Evolutionary conservation across 2,329 filamentous ascomycete species (phyloP).

Genomic region (Fusarium agapanthi): DNA sequence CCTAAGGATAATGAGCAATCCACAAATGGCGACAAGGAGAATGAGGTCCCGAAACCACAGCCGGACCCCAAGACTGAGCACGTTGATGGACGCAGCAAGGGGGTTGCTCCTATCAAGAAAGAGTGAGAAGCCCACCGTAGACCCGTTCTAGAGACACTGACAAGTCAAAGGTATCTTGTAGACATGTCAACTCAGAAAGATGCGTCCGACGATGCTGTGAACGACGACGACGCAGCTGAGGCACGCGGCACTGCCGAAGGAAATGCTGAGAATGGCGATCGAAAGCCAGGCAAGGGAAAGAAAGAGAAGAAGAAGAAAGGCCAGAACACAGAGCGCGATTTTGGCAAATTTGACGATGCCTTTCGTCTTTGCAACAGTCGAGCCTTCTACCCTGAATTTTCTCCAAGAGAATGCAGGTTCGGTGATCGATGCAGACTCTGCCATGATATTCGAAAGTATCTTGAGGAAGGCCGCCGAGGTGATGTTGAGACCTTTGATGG

Average conservation of each 20-base stretch:
- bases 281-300: slow-evolving; percentile 54
- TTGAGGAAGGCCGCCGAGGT: slow-evolving; percentile 80
- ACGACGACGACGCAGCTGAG: slow-evolving; percentile 61
- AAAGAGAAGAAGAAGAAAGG: slow-evolving; percentile 60
- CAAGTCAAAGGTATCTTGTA: slow-evolving; percentile 53
- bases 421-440: slow-evolving; percentile 83
- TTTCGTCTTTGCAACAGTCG: slow-evolving; percentile 81
- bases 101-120: slow-evolving; percentile 75
- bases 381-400: slow-evolving; percentile 79
- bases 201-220: slow-evolving; percentile 35
- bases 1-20: slow-evolving; percentile 22
- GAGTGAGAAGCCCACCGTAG: slow-evolving; percentile 62
- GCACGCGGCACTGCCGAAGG: slow-evolving; percentile 47
- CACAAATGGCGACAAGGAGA: slow-evolving; percentile 27
- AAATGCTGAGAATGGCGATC: slow-evolving; percentile 65
- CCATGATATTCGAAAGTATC: slow-evolving; percentile 87
- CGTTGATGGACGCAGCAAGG: slow-evolving; percentile 54
- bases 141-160: not conserved
- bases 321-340: slow-evolving; percentile 85
- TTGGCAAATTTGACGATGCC: slow-evolving; percentile 81
- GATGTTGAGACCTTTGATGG: slow-evolving; percentile 81
- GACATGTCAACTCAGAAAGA: slow-evolving; percentile 43
- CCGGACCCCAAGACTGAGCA: slow-evolving; percentile 22
- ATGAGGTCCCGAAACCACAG: slow-evolving; percentile 18
- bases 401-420: slow-evolving; percentile 77